Conservation (phyloP, 805 yeast genomes). For the Starmerella stellata region DNA sequence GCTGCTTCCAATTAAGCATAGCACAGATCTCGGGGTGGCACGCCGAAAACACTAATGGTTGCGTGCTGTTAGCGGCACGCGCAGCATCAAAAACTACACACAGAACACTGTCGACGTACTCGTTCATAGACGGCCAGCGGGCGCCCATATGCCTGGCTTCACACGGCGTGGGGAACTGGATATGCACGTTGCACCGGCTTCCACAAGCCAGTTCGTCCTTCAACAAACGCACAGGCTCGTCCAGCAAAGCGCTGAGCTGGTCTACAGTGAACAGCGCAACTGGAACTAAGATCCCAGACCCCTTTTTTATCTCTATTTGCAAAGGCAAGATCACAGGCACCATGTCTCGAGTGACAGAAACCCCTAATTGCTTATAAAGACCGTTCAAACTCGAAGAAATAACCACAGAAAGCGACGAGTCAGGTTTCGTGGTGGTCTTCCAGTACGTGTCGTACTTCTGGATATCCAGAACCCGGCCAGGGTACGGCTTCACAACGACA, state of each 20-base stretch:
- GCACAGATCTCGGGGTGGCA: conserved; percentile 82
- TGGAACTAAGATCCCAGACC: conserved; percentile 40
- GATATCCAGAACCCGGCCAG: conserved; percentile 67
- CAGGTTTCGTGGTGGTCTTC: conserved; percentile 54
- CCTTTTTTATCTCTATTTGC: conserved; percentile 43
- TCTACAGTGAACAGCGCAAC: conserved; percentile 16
- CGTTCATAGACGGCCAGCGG: conserved; percentile 36
- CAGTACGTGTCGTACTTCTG: conserved; percentile 90
- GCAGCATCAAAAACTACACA: conserved; percentile 62
- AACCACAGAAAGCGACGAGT: conserved; percentile 41
- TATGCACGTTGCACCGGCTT: conserved; percentile 16
- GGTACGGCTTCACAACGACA: conserved; percentile 75
- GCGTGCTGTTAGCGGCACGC: conserved; percentile 23
- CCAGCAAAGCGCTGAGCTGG: conserved; percentile 17
- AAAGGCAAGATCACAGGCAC: conserved; percentile 48
- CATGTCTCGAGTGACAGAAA: conserved; percentile 62
- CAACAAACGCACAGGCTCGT: conserved; percentile 21
- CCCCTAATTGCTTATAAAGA: conserved; percentile 48
- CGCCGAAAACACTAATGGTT: conserved; percentile 64
- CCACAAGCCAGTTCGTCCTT: conserved; percentile 22
- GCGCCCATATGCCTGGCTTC: conserved; percentile 14
- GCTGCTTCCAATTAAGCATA: conserved; percentile 93
- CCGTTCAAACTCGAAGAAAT: conserved; percentile 85
- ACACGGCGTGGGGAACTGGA: conserved; percentile 16
- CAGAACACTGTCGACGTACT: conserved; percentile 57